These are phyloP conservation scores for Lithohypha guttulata DNA, from an alignment of 2,329 filamentous ascomycete genomes.

Conservation along the genomic window DNA sequence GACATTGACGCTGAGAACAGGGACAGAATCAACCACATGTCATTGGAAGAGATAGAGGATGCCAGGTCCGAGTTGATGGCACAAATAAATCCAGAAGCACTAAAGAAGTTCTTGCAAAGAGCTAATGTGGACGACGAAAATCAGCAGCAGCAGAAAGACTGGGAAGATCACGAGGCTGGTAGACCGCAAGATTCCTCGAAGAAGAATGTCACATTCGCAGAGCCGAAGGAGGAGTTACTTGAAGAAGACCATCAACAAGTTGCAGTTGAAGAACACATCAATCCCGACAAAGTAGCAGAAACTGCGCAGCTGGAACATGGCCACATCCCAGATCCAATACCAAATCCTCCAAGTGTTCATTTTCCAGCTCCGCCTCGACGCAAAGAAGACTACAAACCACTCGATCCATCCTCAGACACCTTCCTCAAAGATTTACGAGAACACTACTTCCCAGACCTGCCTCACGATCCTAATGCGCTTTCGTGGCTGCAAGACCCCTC, in stretches of 20 bases:
- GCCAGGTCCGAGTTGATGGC: conserved; percentile 71
- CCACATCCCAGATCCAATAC: conserved; percentile 21
- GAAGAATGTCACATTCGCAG: conserved; percentile 26
- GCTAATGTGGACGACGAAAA: conserved; percentile 61
- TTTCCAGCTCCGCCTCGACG: conserved; percentile 36
- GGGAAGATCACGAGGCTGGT: conserved; percentile 8
- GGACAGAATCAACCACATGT: conserved; percentile 65
- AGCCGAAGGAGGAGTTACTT: conserved; percentile 6
- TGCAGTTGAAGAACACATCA: too few relatives aligned
- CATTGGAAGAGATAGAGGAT: conserved; percentile 65
- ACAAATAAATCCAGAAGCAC: conserved; percentile 61
- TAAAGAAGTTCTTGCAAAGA: conserved; percentile 65
- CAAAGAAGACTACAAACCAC: conserved; percentile 49
- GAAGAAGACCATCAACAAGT: conserved; percentile 5
- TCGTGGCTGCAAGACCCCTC: conserved; percentile 80
- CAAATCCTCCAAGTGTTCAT: conserved; percentile 33
- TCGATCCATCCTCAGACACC: conserved; percentile 71
- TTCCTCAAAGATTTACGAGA: conserved; percentile 77
- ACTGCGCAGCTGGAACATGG: neutral
- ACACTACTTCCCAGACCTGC: conserved; percentile 86
- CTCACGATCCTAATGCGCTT: conserved; percentile 66
- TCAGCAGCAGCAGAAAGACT: conserved; percentile 12
- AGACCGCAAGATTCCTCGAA: neutral
- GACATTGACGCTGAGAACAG: conserved; percentile 77
- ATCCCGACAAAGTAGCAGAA: conserved; percentile 7